A percentile compares a stretch with the other conserved stretches of the same genome.
Conservation (phyloP, 257 asterid genomes). For the Coffea canephora region DNA sequence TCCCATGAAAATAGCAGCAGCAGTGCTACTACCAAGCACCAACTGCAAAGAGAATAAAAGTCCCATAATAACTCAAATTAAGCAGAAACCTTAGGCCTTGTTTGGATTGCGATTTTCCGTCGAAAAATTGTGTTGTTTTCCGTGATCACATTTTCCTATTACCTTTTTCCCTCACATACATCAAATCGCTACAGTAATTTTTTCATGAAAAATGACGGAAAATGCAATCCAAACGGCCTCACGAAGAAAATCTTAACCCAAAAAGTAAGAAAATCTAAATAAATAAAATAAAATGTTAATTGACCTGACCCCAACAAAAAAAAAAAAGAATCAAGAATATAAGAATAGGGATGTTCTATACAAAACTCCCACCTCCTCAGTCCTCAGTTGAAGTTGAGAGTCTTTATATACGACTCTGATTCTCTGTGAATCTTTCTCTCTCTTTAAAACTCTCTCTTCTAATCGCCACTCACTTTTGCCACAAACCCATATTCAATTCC, state of each 20-base stretch:
- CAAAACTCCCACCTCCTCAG: not conserved
- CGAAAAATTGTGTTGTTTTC: no score
- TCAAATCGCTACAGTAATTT: no score
- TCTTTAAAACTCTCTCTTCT: not conserved
- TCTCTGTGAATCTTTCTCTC: not conserved
- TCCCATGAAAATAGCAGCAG: not conserved
- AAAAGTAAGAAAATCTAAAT: not conserved
- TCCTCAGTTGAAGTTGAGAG: no score
- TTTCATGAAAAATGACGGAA: no score
- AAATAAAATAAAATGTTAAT: not conserved
- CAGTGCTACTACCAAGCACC: no score
- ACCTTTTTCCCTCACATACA: no score
- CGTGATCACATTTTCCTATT: no score
- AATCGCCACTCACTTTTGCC: not conserved
- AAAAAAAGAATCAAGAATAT: not conserved
- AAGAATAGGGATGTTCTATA: slow-evolving; percentile 17
- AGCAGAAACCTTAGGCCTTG: not conserved
- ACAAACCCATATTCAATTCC: not conserved
- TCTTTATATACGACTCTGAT: slow-evolving; percentile 8
- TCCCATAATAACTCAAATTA: not conserved
- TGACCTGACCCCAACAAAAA: not conserved
- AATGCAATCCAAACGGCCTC: no score
- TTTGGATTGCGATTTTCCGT: no score
- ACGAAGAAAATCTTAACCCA: no score
- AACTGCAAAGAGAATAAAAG: not conserved